A percentile compares a stretch with the other conserved stretches of the same genome.
Conservation (phyloP, 2,329 filamentous ascomycete species). For the Ophiosphaerella korrae region DNA sequence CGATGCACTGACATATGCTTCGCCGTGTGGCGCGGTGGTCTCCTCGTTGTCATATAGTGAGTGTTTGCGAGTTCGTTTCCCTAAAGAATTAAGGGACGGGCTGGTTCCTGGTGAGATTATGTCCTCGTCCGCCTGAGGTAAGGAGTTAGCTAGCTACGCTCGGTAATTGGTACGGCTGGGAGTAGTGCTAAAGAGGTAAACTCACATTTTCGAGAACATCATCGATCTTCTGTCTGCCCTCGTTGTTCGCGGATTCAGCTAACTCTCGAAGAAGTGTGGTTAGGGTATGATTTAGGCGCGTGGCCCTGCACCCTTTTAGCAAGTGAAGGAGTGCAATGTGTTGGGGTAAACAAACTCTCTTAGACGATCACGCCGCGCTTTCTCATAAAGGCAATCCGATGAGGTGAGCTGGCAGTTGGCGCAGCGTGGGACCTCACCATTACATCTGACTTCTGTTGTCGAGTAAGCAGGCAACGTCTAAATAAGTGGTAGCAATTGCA, state of each 20-base stretch:
- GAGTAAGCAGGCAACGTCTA: neutral
- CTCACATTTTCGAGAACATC: constrained; percentile 25
- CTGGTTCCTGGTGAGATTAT: constrained; percentile 8
- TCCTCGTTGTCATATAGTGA: neutral
- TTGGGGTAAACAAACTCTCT: constrained; percentile 18
- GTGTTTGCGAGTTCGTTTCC: constrained; percentile 19
- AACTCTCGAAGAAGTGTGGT: constrained; percentile 23
- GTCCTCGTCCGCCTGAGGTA: constrained; percentile 25
- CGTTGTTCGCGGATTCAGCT: constrained; percentile 13
- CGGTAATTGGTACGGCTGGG: too few species aligned
- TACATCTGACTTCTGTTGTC: constrained; percentile 28
- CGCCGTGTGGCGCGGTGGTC: constrained; percentile 13
- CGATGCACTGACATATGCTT: constrained; percentile 27
- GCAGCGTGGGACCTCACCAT: constrained; percentile 27
- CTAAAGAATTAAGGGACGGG: constrained; percentile 6
- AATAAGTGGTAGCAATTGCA: neutral
- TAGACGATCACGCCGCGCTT: constrained; percentile 29
- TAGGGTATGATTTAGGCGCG: constrained; percentile 24
- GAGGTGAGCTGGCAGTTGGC: constrained; percentile 18
- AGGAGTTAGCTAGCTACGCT: too few species aligned
- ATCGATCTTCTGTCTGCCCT: constrained; percentile 22
- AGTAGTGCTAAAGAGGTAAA: neutral
- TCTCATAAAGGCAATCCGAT: constrained; percentile 27
- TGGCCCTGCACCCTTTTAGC: constrained; percentile 16
- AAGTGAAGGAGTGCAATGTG: too few species aligned